Evolutionary conservation across 2,329 filamentous ascomycete genomes (phyloP), one percentile per base, ranked within the genome.

Genomic region (Exophiala mesophila): DNA sequence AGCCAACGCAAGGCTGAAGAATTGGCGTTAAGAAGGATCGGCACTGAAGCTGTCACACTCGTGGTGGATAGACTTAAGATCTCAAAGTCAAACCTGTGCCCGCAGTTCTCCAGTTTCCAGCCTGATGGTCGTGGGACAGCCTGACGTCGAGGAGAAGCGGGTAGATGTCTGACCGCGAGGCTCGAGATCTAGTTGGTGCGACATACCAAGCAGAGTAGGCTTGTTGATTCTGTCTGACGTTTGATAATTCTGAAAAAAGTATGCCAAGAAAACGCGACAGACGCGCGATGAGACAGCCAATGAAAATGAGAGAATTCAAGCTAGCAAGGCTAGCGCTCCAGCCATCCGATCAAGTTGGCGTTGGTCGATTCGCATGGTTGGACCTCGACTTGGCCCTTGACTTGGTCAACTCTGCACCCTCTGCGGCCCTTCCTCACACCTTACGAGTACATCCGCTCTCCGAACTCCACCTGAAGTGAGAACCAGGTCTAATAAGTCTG

Each of bases 401-500:
- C 23, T 26, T 26, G 23, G 7, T 26, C 23, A 26, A 7, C 23
- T 26, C 23, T 26, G 23, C 23, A 26, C 23, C 23, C 12, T 26
- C 23, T 26, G 23, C 12, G 23, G 23, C 23, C 23, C 12, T 26
- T 26, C 23, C 23, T 31, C 43, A 28, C 29, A 21, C 21, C 30
- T 19, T n/a, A n/a, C n/a, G n/a, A n/a, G n/a, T n/a, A 21, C 20
- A 18, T 15, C 31, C 42, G 30, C 21, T 36, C 28, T 31, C 36
- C 23, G 36, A 47, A 40, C 40, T 45, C 43, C 44, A 49, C 41
- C 30, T 30, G 33, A n/a, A 42, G 28, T 18, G 20, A 42, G 31
- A 26, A 26, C 6, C 7, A 26, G 12, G 23, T 26, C 23, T 26
- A 12, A 26, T 6, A 26, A 26, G 23, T 26, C 23, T 26, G 23